Evolutionary conservation across 495 filamentous ascomycete species (phyloP).

Genomic region (Talaromyces trachyspermus): DNA sequence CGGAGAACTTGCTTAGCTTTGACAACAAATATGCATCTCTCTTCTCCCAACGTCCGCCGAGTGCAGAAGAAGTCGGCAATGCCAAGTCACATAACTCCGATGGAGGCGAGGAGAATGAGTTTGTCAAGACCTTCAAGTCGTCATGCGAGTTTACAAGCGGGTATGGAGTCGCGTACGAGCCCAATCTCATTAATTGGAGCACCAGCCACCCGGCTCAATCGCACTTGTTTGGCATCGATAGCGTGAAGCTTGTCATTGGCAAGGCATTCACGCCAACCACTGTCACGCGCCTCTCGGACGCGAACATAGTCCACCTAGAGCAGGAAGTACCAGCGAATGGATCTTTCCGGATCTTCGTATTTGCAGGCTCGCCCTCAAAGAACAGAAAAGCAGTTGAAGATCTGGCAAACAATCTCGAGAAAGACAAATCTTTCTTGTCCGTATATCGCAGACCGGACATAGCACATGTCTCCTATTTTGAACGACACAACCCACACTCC

Average conservation of each 20-base stretch:
- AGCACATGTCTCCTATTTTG: slow-evolving; percentile 63
- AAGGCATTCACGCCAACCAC: slow-evolving; percentile 65
- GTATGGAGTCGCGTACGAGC: slow-evolving; percentile 55
- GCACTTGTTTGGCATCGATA: slow-evolving; percentile 53
- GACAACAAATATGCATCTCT: slow-evolving; percentile 58
- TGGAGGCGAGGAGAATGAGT: slow-evolving; percentile 49
- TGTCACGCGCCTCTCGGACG: slow-evolving; percentile 76
- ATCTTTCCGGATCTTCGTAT: slow-evolving; percentile 78
- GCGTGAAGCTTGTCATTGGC: slow-evolving; percentile 56
- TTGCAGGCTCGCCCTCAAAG: slow-evolving; percentile 59
- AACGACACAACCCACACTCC: slow-evolving; percentile 75
- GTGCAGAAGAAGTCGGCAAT: slow-evolving; percentile 47
- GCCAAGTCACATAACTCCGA: slow-evolving; percentile 26
- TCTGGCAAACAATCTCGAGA: slow-evolving; percentile 55
- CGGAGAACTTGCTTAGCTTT: slow-evolving; percentile 67
- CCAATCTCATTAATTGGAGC: slow-evolving; percentile 64
- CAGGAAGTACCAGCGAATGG: slow-evolving; percentile 84
- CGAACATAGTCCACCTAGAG: slow-evolving; percentile 80
- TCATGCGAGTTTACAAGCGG: slow-evolving; percentile 60
- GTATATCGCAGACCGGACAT: slow-evolving; percentile 55
- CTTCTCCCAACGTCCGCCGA: slow-evolving; percentile 54
- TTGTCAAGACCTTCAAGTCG: slow-evolving; percentile 58
- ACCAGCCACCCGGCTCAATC: slow-evolving; percentile 65
- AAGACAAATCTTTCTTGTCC: slow-evolving; percentile 61
- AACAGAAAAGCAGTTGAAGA: slow-evolving; percentile 58